These are phyloP conservation scores for Lodderomyces oxycetoniae DNA, from an alignment of 1,139 yeast species.

Conservation along the genomic window DNA sequence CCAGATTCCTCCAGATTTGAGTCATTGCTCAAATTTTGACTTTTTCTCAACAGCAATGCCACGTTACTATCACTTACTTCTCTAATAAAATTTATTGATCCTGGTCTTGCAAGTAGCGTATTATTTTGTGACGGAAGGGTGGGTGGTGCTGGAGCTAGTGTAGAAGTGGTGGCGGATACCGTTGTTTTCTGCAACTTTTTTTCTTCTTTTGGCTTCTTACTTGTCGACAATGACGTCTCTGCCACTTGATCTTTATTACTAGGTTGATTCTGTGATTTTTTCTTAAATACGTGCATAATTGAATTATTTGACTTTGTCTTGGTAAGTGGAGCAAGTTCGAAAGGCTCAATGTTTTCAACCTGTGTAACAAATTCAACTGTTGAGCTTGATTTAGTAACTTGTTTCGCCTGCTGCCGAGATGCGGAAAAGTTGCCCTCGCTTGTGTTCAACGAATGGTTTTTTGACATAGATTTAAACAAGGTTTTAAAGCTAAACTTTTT, in stretches of 20 bases:
- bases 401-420: background rate
- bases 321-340: constrained; percentile 6
- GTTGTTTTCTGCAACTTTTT: background rate
- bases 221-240: background rate
- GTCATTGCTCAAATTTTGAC: constrained; percentile 8
- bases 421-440: constrained; percentile 5
- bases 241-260: background rate
- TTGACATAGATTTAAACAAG: constrained; percentile 35
- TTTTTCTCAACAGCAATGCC: constrained; percentile 8
- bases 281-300: constrained; percentile 24
- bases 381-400: background rate
- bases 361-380: background rate
- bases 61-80: constrained; percentile 29
- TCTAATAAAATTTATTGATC: constrained; percentile 26
- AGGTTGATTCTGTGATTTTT: constrained; percentile 20
- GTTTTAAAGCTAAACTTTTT: constrained; percentile 40
- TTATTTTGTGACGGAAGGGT: background rate
- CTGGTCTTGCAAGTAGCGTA: constrained; percentile 6
- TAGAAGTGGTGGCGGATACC: background rate
- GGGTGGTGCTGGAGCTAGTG: constrained; percentile 10
- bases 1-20: constrained; percentile 13
- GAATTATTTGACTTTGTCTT: constrained; percentile 9
- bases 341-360: constrained; percentile 4
- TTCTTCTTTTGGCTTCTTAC: background rate
- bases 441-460: constrained; percentile 21